These are phyloP conservation scores for Xylariaceae sp. DNA, from an alignment of 2,329 filamentous ascomycete species.

Conservation along the genomic window DNA sequence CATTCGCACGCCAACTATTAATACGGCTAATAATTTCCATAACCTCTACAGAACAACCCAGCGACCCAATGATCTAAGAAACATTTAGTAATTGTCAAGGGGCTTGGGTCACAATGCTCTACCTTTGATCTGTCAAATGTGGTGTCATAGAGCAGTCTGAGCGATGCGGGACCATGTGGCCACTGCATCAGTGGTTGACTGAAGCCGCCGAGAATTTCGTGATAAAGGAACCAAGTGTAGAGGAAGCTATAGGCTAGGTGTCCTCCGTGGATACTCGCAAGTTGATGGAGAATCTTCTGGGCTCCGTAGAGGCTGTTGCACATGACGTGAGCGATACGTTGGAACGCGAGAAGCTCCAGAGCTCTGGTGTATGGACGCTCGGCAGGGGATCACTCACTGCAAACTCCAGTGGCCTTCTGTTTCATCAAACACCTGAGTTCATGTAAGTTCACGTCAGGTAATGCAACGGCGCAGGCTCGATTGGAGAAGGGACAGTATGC, in stretches of 20 bases:
- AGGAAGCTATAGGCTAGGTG: slow-evolving; percentile 35
- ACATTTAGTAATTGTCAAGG: slow-evolving; percentile 3
- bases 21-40: slow-evolving; percentile 41
- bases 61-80: slow-evolving; percentile 42
- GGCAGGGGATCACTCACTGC: slow-evolving; percentile 22
- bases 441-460: neutral
- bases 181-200: slow-evolving; percentile 33
- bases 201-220: slow-evolving; percentile 43
- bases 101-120: slow-evolving; percentile 6
- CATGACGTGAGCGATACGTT: neutral
- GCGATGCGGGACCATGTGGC: slow-evolving; percentile 23
- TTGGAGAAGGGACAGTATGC: slow-evolving; percentile 7
- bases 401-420: slow-evolving; percentile 43
- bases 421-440: slow-evolving; percentile 43
- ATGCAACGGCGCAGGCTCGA: neutral
- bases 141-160: slow-evolving; percentile 28
- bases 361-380: too few species aligned
- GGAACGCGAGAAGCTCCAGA: too few species aligned
- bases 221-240: slow-evolving; percentile 45
- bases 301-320: slow-evolving; percentile 35
- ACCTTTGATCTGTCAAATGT: slow-evolving; percentile 31
- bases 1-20: slow-evolving; percentile 33
- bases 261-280: slow-evolving; percentile 25
- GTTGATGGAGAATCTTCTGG: slow-evolving; percentile 33
- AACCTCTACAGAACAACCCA: slow-evolving; percentile 45